Base-by-base conservation (phyloP, 2,329 filamentous ascomycete genomes). In the Penicillium griseofulvum region DNA sequence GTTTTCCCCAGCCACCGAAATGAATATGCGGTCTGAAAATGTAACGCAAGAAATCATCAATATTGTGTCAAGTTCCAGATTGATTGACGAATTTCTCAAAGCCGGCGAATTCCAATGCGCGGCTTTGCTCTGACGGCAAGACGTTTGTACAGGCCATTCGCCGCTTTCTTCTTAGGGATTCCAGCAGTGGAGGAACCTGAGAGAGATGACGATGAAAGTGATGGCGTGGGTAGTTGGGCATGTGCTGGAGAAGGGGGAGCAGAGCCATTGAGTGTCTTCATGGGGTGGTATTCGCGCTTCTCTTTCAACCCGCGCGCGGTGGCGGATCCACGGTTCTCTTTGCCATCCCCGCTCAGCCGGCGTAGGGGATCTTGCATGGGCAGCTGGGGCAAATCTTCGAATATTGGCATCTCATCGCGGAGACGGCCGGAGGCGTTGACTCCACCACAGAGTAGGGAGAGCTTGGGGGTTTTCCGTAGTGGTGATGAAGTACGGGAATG, bases 391-490 rank as follows among this genome's bases (percentile, higher is more conserved):
- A 59, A 51, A 26, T 71, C 70, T 50, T 74, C 68, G 47, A 70
- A 73, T 33, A 74, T 73, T 22, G 64, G 64, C 28, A 69, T 44
- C 14, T 69, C 66, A 22, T 68, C 60, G n/a, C 63, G 61, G 12
- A 68, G 54, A 29, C 64, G 64, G 3, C 59, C 59, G 1, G 63
- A 61, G 4, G 63, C 52, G 45, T 68, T 71, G 43, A 58, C 52
- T 22, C 65, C 61, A 22, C 57, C 62, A 39, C 59, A 61, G 9
- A 63, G 57, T 7, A 68, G 52, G 11, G 65, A 63, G 17, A 71
- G 66, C 56, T 72, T 74, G 0, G 72, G 71, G 1, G 72, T 71
- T 61, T 76, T 76, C 9, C 70, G 59, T 17, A 64, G 64, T 12
- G 66, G 69, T 10, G 66, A 67, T 37, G 61, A 61, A 4, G 54